phyloP scores from a whole-genome alignment of 345 rosid species.

The Syzygium oleosum region DNA sequence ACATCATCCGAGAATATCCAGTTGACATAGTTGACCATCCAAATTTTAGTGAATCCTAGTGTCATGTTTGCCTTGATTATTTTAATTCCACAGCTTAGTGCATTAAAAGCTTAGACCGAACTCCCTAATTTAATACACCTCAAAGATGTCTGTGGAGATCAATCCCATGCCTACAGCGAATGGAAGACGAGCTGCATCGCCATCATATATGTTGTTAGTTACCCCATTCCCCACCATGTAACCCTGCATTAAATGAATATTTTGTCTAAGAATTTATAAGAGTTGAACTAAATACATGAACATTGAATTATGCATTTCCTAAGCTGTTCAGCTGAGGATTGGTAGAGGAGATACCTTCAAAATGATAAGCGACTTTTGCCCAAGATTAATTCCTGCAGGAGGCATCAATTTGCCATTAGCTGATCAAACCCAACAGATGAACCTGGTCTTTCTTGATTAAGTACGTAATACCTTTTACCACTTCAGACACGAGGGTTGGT shows the following conservation, averaged over 20 bases:
- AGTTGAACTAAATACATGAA: not conserved
- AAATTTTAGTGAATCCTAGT: not conserved
- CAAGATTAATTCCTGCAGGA: conserved; percentile 22
- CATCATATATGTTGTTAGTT: conserved; percentile 1
- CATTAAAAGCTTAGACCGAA: not conserved
- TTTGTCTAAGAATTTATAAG: not conserved
- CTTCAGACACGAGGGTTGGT: conserved; percentile 21
- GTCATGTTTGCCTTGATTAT: not conserved
- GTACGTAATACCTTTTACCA: conserved; percentile 17
- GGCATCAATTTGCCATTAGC: not conserved
- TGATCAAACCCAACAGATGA: not conserved
- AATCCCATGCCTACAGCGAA: conserved; percentile 34
- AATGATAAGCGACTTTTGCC: conserved; percentile 9
- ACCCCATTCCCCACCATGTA: conserved; percentile 37
- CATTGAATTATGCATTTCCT: not conserved
- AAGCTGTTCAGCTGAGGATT: not conserved
- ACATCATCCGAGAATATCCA: not conserved
- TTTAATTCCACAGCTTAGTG: not conserved
- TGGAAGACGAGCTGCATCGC: conserved; percentile 9
- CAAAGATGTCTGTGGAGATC: conserved; percentile 21
- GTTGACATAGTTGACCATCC: not conserved
- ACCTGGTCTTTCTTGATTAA: not conserved
- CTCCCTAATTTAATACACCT: conserved; percentile 7
- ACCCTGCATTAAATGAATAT: conserved; percentile 13
- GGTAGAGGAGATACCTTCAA: conserved; percentile 18